Base-by-base conservation (phyloP, 345 rosid genomes). In the Lepidium aucheri region DNA sequence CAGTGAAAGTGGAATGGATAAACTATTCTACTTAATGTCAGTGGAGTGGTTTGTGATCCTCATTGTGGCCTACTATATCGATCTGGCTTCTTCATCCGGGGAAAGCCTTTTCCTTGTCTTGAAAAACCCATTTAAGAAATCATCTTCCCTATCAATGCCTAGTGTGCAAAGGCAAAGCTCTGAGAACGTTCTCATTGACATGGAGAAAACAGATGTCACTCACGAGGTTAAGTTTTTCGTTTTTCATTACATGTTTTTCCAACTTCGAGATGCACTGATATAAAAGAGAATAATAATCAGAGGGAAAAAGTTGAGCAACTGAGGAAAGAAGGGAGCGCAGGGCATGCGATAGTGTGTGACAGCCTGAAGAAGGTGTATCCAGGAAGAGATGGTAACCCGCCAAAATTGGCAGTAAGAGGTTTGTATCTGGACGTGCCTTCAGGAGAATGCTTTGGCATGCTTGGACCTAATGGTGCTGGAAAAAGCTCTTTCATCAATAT, bases 391-490 rank as follows among this genome's bases (percentile, higher is more conserved):
- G 97, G 98, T 52, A 93, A 86, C 72, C 97, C 95, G 3, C 82
- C 70, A 72, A 90, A 94, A 76, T 6, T 82, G 66, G 97, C 96
- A 15, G 96, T 94, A 13, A 80, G 82, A 74, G 99, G 95, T 12
- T 74, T 94, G 64, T 90, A 95, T 71, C 97, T 94, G 70, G 95
- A 85, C 57, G 63, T 94, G 70, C 85, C 93, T 64, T 76, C 81
- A 34, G 97, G 95, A 42, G 95, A 94, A 77, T 94, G 99, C 77
- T 90, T 94, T 47, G 99, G 99, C 40, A 83, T 94, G 88, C 93
- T 94, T 59, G 97, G 99, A 69, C 99, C 97, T 3, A 94, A 94
- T 73, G 99, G 97, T 51, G 96, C 99, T 3, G 97, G 99, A 34
- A 94, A 94, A 74, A 88, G 97, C 51, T 90, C 97, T 56, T 88